A percentile compares a stretch with the other conserved stretches of the same genome.
Conservation (phyloP, 1,284 basidiomycete species). For the Ganoderma lingzhi region DNA sequence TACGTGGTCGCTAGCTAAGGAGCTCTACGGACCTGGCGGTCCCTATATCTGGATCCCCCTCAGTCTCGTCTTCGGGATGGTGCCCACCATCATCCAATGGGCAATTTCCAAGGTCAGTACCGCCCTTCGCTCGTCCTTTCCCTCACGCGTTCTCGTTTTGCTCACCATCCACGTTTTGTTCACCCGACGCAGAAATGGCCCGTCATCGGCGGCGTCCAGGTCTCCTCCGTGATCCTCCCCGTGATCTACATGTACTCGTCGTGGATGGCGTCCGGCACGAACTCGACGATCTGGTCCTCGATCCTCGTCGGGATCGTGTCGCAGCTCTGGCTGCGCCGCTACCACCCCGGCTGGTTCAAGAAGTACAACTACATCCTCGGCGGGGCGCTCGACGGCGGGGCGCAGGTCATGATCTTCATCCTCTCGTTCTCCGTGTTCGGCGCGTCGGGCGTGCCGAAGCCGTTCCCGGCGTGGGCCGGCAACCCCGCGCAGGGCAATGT, state of each 20-base stretch:
- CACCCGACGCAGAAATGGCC: constrained; percentile 52
- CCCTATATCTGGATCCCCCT: constrained; percentile 65
- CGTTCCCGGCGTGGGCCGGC: constrained; percentile 67
- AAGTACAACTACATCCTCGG: constrained; percentile 77
- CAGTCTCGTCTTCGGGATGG: constrained; percentile 59
- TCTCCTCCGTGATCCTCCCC: constrained; percentile 59
- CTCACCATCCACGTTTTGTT: background rate
- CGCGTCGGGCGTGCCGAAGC: constrained; percentile 57
- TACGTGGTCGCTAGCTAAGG: constrained; percentile 69
- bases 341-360: constrained; percentile 62
- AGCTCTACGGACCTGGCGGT: constrained; percentile 60
- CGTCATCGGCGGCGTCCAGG: constrained; percentile 55
- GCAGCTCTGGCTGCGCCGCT: constrained; percentile 64
- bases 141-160: constrained; percentile 22
- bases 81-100: constrained; percentile 59
- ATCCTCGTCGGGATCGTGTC: constrained; percentile 65
- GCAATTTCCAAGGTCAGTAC: constrained; percentile 53
- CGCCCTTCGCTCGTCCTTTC: background rate
- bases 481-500: constrained; percentile 61
- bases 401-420: constrained; percentile 73
- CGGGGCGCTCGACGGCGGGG: constrained; percentile 73
- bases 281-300: constrained; percentile 56
- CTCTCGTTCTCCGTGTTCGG: constrained; percentile 76
- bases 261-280: constrained; percentile 57
- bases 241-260: constrained; percentile 61